A percentile compares a stretch with the other conserved stretches of the same genome.
These are phyloP conservation scores for Trichoderma brevicompactum DNA, from an alignment of 2,329 filamentous ascomycete genomes.

Conservation along the genomic window DNA sequence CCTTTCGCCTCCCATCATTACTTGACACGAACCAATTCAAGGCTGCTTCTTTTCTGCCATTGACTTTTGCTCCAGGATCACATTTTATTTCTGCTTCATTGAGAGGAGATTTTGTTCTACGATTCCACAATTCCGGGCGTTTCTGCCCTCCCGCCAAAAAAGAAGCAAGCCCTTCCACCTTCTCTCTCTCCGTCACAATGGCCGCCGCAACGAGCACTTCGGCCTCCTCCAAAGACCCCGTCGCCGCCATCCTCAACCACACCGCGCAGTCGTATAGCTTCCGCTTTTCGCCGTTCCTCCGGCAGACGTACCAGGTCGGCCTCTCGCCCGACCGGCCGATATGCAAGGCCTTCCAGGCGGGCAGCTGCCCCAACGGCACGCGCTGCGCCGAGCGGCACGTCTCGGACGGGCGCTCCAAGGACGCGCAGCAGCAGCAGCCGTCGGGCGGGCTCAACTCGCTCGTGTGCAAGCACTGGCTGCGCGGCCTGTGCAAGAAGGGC, in stretches of 20 bases:
- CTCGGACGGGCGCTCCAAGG: conserved; percentile 58
- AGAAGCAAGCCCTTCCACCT: background rate
- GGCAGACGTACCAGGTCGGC: conserved; percentile 80
- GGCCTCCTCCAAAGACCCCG: conserved; percentile 31
- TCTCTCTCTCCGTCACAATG: conserved; percentile 35
- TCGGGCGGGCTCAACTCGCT: conserved; percentile 72
- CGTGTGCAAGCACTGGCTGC: conserved; percentile 98
- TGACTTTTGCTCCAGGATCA: too few relatives aligned
- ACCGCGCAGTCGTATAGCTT: conserved; percentile 67
- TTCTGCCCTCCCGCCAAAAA: background rate
- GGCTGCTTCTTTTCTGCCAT: too few relatives aligned
- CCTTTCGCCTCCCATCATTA: background rate
- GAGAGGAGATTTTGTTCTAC: background rate
- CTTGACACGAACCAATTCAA: too few relatives aligned
- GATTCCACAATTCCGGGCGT: background rate
- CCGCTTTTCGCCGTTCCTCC: conserved; percentile 84
- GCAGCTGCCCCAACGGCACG: conserved; percentile 83
- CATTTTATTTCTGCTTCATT: too few relatives aligned
- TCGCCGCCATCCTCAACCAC: conserved; percentile 60
- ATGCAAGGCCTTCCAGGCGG: conserved; percentile 84
- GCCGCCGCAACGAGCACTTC: conserved; percentile 34
- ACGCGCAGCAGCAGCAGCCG: conserved; percentile 41
- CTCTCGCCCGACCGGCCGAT: conserved; percentile 77
- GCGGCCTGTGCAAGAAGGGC: conserved; percentile 96
- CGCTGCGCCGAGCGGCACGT: conserved; percentile 84